Base-by-base conservation (phyloP, 1,284 basidiomycete genomes). In the Neolentinus lepideus region DNA sequence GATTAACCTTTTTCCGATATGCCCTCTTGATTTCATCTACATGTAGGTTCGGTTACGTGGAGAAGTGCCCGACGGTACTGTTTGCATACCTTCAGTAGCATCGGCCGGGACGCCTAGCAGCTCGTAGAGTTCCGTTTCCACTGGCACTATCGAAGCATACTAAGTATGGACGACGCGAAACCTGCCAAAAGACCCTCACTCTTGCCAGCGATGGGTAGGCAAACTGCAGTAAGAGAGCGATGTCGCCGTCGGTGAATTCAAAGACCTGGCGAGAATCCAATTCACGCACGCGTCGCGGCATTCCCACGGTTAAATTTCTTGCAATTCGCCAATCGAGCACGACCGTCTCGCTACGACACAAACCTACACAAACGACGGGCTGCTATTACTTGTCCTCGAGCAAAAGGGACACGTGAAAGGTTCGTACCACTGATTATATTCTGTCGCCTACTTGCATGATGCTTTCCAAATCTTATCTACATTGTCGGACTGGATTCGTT, bases 11-110 rank as follows among this genome's bases (percentile, higher is more conserved):
- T 75, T 83, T 89, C 67, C 89, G 86, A 68, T 97, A 97, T 4
- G 93, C 94, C 67, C 90, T 91, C 73, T 94, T 95, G 66, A 97
- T 92, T 62, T 96, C 92, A 61, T 75, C 90, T 90, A 58, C 27
- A 63, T 31, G 45, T 52, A 3, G 12, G 14, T 11, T 50, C 3
- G 47, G 47, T 50, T n/a, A 43, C 16, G 38, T 43, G 9, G 4
- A 25, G 47, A 25, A 26, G 4, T 50, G 14, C 9, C 11, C 8
- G 4, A 12, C 6, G 14, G 21, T 22, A 16, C 14, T 25, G 9
- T 21, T 25, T 14, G 47, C 66, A 47, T 64, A 90, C 90, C 84
- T 75, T 88, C 86, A 36, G 76, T 81, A 36, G 92, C 92, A 57
- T 75, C 74, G 31, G 84, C 73, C 54, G 78, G 66, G 22, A 94